These are phyloP conservation scores for Daedalea quercina DNA, from an alignment of 768 basidiomycete species.

Conservation along the genomic window DNA sequence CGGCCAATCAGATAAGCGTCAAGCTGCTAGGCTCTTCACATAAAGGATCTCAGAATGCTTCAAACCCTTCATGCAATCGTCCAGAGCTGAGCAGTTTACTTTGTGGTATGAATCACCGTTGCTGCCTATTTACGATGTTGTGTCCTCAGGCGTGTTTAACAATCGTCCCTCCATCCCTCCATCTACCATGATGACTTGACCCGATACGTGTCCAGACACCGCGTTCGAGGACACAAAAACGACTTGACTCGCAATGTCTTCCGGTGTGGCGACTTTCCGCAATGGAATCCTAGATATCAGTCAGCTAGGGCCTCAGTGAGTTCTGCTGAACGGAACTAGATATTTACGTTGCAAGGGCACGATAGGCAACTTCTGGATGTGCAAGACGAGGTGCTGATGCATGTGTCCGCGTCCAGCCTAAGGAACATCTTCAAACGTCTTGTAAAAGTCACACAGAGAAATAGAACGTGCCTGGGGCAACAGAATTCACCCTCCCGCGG, in stretches of 20 bases:
- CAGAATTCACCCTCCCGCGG: constrained; percentile 56
- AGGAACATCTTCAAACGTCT: background rate
- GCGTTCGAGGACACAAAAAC: constrained; percentile 50
- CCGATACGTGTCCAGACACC: constrained; percentile 66
- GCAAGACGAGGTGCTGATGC: constrained; percentile 45
- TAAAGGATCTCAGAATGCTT: too few species aligned
- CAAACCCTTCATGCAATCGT: too few species aligned
- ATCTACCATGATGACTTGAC: constrained; percentile 63
- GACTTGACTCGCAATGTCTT: constrained; percentile 62
- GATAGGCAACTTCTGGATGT: constrained; percentile 46
- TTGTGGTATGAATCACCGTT: too few species aligned
- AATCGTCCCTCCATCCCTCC: constrained; percentile 75
- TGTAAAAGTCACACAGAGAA: background rate
- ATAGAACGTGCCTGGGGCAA: constrained; percentile 54
- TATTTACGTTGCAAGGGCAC: constrained; percentile 60
- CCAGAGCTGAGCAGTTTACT: too few species aligned
- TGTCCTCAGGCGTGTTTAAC: constrained; percentile 35
- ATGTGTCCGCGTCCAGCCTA: constrained; percentile 46
- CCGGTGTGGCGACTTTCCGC: constrained; percentile 57
- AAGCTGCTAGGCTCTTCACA: too few species aligned
- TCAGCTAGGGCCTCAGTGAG: background rate
- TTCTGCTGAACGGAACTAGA: too few species aligned
- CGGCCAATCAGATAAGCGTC: too few species aligned
- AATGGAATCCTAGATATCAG: constrained; percentile 55
- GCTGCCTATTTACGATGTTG: constrained; percentile 6